Percentiles rank a stretch among this genome's conserved stretches.
Evolutionary conservation across 2,329 filamentous ascomycete species (phyloP).

Genomic region (Fusarium nanum): DNA sequence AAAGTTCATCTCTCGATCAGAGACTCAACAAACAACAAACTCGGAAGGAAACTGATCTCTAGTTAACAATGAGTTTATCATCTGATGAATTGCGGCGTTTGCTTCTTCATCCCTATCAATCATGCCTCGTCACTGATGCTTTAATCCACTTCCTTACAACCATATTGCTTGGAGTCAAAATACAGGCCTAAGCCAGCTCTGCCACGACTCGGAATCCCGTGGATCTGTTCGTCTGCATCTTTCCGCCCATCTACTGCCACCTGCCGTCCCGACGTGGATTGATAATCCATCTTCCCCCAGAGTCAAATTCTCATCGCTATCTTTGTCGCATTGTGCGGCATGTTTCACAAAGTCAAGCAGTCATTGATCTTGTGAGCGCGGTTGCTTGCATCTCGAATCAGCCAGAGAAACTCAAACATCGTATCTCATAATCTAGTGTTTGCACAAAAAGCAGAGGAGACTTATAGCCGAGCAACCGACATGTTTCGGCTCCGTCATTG

Average conservation of each 20-base stretch:
- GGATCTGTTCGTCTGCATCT: slow-evolving; percentile 3
- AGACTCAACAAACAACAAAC: neutral
- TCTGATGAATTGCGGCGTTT: neutral
- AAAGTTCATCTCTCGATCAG: neutral
- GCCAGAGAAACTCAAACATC: neutral
- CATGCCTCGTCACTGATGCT: neutral
- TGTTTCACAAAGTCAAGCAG: slow-evolving; percentile 6
- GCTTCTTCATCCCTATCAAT: neutral
- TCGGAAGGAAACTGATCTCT: neutral
- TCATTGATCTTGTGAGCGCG: slow-evolving; percentile 16
- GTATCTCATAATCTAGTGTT: neutral
- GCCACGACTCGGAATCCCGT: neutral
- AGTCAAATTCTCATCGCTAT: neutral
- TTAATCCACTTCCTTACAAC: neutral
- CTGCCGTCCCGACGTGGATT: neutral
- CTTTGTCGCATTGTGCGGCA: neutral
- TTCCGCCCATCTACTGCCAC: slow-evolving; percentile 4
- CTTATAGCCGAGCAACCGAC: neutral
- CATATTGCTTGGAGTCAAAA: neutral
- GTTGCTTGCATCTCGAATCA: slow-evolving; percentile 15
- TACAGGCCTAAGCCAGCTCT: too few species aligned
- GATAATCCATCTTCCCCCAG: neutral
- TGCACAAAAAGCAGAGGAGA: neutral
- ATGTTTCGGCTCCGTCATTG: slow-evolving; percentile 3
- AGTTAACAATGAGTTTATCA: neutral